phyloP scores from a whole-genome alignment of 1,139 yeast genomes.

The Kodamaea arcana region DNA sequence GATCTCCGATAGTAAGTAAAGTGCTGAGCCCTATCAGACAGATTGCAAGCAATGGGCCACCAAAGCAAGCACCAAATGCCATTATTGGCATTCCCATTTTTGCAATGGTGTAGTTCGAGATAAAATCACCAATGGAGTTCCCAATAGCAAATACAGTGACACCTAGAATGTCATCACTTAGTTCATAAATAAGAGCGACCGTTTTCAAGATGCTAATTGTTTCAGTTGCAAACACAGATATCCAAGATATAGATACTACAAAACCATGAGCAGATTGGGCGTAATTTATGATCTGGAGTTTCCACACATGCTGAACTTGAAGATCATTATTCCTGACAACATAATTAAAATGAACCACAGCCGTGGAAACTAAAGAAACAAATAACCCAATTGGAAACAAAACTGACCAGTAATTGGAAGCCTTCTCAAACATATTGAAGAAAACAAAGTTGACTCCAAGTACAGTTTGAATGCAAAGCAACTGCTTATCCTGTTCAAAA shows the following conservation, averaged over 20 bases:
- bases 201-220: constrained; percentile 66
- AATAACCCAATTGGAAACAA: constrained; percentile 6
- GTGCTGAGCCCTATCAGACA: constrained; percentile 57
- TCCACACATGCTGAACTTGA: constrained; percentile 2
- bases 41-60: constrained; percentile 70
- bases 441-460: constrained; percentile 16
- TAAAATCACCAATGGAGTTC: constrained; percentile 84
- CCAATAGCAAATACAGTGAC: constrained; percentile 89
- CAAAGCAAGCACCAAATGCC: constrained; percentile 95
- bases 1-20: constrained; percentile 34
- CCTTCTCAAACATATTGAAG: constrained; percentile 8
- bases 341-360: constrained; percentile 5
- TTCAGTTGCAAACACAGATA: constrained; percentile 72
- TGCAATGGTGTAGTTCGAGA: constrained; percentile 82
- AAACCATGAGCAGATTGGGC: constrained; percentile 57
- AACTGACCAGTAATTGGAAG: constrained; percentile 13
- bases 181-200: constrained; percentile 52
- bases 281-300: constrained; percentile 23
- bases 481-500: constrained; percentile 15
- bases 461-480: constrained; percentile 19
- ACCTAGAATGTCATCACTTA: constrained; percentile 78
- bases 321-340: constrained; percentile 2
- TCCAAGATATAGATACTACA: constrained; percentile 63
- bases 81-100: constrained; percentile 82
- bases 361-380: constrained; percentile 1